Evolutionary conservation across 805 yeast species (phyloP), one percentile per base, ranked within the genome.

Genomic region (Kodamaea lidongshanica): DNA sequence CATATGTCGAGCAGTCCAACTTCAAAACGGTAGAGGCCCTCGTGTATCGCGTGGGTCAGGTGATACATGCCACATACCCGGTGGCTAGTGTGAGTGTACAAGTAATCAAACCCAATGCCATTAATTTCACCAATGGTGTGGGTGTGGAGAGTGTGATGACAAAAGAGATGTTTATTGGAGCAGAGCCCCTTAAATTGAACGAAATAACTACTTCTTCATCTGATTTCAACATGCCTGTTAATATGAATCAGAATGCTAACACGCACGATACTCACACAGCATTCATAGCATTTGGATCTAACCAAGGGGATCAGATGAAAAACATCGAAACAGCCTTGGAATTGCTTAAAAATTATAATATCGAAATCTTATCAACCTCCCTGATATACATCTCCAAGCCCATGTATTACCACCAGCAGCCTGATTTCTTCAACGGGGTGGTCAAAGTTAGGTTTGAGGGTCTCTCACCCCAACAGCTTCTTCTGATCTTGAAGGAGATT

Each of bases 21-120:
- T 92, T 85, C 61, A 80, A 84, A 46, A 92, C 99, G 0, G 94
- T 92, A 1, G 99, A 92, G 51, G 96, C 96, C 0, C 65, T 92
- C 27, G 94, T 84, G 3, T 71, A 77, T 36, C 71, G 76, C 7
- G 79, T 85, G 16, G 78, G 85, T 3, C 77, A 76, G 39, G 49
- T 74, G 27, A 59, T 79, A 3, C 59, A 72, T 20, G 63, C 66
- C 35, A 51, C 61, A 22, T 58, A 61, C 14, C 46, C 41, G 15
- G 50, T 74, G 5, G 44, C 51, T 4, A 45, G 55, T 13, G 72
- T 71, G 1, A 45, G 53, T 11, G 92, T 83, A 1, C 65, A 65
- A 16, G 95, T 87, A 1, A 72, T 77, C 23, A 92, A 92, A 54
- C 89, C 95, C 4, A 81, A 85, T 45, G 97, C 97, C 1, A 74